Evolutionary conservation across 306 rosid genomes (phyloP).

Genomic region (Crotalaria pallida): DNA sequence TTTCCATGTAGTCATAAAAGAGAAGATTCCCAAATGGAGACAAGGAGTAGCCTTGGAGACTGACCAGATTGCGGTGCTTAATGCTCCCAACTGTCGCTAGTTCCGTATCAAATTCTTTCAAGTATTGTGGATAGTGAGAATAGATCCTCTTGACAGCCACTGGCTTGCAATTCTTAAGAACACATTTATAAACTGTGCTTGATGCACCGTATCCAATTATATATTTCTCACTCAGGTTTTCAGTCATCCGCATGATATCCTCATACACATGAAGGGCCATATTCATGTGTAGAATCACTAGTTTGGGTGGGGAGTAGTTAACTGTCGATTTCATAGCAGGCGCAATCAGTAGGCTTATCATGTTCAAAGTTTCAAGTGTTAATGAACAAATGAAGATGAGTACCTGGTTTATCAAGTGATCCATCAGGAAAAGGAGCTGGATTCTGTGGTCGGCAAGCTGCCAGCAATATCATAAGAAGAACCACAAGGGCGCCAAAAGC

Average conservation of each 20-base stretch:
- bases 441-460: slow-evolving; percentile 76
- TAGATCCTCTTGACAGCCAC: slow-evolving; percentile 85
- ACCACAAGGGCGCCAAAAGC: slow-evolving; percentile 88
- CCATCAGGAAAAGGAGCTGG: slow-evolving; percentile 70
- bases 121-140: slow-evolving; percentile 67
- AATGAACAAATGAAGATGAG: background rate
- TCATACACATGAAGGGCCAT: slow-evolving; percentile 94
- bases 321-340: slow-evolving; percentile 41
- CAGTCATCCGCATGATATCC: slow-evolving; percentile 95
- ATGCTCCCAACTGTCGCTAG: slow-evolving; percentile 84
- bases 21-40: slow-evolving; percentile 87
- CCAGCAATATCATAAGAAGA: slow-evolving; percentile 83
- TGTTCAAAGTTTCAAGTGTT: background rate
- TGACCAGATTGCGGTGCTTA: slow-evolving; percentile 88
- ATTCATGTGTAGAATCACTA: slow-evolving; percentile 92
- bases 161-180: slow-evolving; percentile 91
- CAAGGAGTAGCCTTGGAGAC: slow-evolving; percentile 89
- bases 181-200: slow-evolving; percentile 92
- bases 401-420: slow-evolving; percentile 88
- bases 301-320: slow-evolving; percentile 65
- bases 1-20: slow-evolving; percentile 90
- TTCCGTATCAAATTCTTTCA: slow-evolving; percentile 84
- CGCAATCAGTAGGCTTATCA: slow-evolving; percentile 13
- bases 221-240: slow-evolving; percentile 84
- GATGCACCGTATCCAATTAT: slow-evolving; percentile 90